phyloP scores from a whole-genome alignment of 345 rosid genomes.

The Hibiscus trionum region DNA sequence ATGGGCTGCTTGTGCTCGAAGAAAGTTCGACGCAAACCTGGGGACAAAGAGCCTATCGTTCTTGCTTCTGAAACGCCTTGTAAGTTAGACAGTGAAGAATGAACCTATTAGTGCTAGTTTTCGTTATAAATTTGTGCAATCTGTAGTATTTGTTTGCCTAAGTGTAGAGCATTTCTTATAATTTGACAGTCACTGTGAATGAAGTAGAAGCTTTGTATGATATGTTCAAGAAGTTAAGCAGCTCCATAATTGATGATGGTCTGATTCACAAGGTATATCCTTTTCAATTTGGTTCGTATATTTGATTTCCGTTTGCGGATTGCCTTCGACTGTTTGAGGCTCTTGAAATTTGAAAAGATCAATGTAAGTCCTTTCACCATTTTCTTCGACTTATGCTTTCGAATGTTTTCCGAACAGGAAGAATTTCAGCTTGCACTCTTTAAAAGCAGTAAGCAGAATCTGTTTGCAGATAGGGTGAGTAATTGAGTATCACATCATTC shows the following conservation, averaged over 20 bases:
- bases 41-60: constrained; percentile 40
- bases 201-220: background rate
- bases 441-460: background rate
- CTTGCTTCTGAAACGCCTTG: constrained; percentile 82
- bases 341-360: too few relatives aligned
- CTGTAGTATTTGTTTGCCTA: background rate
- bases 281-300: background rate
- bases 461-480: background rate
- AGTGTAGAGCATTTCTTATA: background rate
- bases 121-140: background rate
- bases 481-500: background rate
- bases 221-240: background rate
- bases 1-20: constrained; percentile 36
- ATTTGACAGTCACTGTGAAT: background rate
- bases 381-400: too few relatives aligned
- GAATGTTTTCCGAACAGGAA: background rate
- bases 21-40: constrained; percentile 19
- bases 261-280: background rate
- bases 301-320: background rate
- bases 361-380: too few relatives aligned
- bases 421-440: background rate
- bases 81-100: constrained; percentile 30
- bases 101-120: background rate
- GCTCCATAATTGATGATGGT: background rate
- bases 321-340: background rate